These are phyloP conservation scores for Tricholomella constricta DNA, from an alignment of 768 basidiomycete species.

Conservation along the genomic window DNA sequence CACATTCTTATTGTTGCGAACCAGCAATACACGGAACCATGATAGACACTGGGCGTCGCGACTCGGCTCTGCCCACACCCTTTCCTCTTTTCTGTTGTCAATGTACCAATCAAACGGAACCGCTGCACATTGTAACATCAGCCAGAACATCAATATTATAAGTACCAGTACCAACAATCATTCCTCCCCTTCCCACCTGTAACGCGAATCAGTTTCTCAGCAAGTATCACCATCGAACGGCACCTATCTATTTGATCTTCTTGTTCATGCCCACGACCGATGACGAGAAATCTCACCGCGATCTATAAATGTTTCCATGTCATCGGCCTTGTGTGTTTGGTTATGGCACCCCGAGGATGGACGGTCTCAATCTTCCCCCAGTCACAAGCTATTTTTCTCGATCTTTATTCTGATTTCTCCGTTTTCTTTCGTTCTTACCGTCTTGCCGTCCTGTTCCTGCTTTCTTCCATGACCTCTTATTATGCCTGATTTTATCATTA, in stretches of 20 bases:
- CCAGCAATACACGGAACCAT: constrained; percentile 13
- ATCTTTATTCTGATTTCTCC: constrained; percentile 12
- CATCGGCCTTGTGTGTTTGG: constrained; percentile 10
- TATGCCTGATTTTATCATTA: constrained; percentile 8
- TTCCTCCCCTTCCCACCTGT: constrained; percentile 17
- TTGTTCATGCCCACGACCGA: constrained; percentile 15
- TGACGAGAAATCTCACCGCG: constrained; percentile 22
- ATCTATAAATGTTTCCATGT: constrained; percentile 19
- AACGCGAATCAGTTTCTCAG: constrained; percentile 13
- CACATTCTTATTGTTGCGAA: constrained; percentile 3
- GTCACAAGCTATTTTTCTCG: constrained; percentile 12
- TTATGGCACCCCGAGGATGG: constrained; percentile 23
- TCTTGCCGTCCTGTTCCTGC: not conserved
- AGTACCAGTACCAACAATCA: constrained; percentile 19
- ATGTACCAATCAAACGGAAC: constrained; percentile 44
- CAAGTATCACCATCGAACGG: constrained; percentile 19
- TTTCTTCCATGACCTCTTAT: constrained; percentile 2
- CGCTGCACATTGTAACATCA: constrained; percentile 44
- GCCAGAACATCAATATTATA: constrained; percentile 25
- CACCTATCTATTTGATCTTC: constrained; percentile 15
- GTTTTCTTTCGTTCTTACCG: constrained; percentile 2
- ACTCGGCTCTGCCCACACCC: constrained; percentile 12
- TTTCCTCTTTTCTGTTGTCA: constrained; percentile 33
- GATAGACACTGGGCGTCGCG: constrained; percentile 21
- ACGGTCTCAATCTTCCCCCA: constrained; percentile 13